Percentiles rank a stretch among this genome's conserved stretches.
phyloP scores from a whole-genome alignment of 179 eudicot genomes.

The Carnegiea gigantea region DNA sequence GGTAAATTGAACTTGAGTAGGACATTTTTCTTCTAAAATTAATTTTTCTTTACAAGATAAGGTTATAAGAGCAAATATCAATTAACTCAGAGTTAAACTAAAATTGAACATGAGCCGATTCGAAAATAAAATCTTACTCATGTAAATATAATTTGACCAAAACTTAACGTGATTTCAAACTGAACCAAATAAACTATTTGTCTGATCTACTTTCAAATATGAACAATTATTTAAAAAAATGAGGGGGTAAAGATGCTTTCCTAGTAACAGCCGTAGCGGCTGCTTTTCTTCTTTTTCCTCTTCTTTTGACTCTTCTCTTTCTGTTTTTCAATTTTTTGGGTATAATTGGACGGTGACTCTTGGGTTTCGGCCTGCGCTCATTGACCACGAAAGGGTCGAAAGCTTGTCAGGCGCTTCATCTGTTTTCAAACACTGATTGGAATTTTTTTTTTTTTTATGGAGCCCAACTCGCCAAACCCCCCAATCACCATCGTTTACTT shows the following conservation, averaged over 20 bases:
- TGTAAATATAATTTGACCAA: too few relatives aligned
- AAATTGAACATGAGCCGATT: too few relatives aligned
- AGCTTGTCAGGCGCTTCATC: slow-evolving; percentile 4
- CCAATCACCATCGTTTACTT: slow-evolving; percentile 7
- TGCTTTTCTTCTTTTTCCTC: background rate
- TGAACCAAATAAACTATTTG: too few relatives aligned
- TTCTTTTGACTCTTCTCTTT: background rate
- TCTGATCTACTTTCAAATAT: too few relatives aligned
- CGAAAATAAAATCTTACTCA: too few relatives aligned
- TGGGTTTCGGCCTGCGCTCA: background rate
- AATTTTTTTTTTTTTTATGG: background rate
- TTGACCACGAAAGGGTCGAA: background rate
- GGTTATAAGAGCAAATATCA: too few relatives aligned
- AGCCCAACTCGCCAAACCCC: slow-evolving; percentile 7
- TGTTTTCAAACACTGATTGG: background rate
- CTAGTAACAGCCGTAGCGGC: background rate
- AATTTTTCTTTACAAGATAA: too few relatives aligned
- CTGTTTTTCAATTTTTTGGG: background rate
- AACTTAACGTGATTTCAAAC: too few relatives aligned
- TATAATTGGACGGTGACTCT: background rate
- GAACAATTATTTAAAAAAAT: too few relatives aligned
- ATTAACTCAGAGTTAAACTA: too few relatives aligned
- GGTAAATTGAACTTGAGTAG: too few relatives aligned
- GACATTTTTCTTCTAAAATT: too few relatives aligned
- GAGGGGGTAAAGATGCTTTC: background rate